phyloP scores from a whole-genome alignment of 2,329 filamentous ascomycete genomes.

The Albophoma yamanashiensis region DNA sequence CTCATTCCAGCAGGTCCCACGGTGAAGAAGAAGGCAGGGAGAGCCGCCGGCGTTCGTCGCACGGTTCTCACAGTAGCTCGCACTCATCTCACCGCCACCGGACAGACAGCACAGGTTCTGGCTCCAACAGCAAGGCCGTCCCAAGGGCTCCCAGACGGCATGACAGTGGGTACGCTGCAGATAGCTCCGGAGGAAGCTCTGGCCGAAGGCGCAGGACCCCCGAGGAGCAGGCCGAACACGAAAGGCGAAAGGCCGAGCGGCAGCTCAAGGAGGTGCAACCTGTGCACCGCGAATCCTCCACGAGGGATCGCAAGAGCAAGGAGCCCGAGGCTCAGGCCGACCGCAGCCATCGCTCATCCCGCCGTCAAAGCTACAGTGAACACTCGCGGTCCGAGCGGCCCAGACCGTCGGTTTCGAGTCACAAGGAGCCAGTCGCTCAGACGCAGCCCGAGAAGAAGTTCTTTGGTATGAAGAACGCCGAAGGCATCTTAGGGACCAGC shows the following conservation, averaged over 20 bases:
- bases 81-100: constrained; percentile 22
- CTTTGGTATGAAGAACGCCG: constrained; percentile 27
- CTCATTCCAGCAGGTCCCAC: constrained; percentile 17
- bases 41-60: constrained; percentile 15
- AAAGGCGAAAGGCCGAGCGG: constrained; percentile 37
- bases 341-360: constrained; percentile 24
- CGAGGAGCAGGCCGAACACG: constrained; percentile 39
- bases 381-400: constrained; percentile 18
- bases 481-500: constrained; percentile 19
- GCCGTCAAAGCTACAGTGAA: constrained; percentile 28
- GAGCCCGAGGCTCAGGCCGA: constrained; percentile 20
- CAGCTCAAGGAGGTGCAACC: constrained; percentile 16
- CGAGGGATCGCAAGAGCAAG: constrained; percentile 17
- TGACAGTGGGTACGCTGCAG: constrained; percentile 35
- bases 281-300: constrained; percentile 13
- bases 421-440: constrained; percentile 9
- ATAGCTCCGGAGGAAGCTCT: constrained; percentile 24
- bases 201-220: constrained; percentile 27
- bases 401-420: constrained; percentile 15
- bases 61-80: constrained; percentile 9
- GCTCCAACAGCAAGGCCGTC: constrained; percentile 18
- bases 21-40: constrained; percentile 21
- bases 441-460: constrained; percentile 25
- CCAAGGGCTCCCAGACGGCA: constrained; percentile 30
- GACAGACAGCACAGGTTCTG: constrained; percentile 25